phyloP scores from a whole-genome alignment of 1,284 basidiomycete species.

The Thelephora terrestris region DNA sequence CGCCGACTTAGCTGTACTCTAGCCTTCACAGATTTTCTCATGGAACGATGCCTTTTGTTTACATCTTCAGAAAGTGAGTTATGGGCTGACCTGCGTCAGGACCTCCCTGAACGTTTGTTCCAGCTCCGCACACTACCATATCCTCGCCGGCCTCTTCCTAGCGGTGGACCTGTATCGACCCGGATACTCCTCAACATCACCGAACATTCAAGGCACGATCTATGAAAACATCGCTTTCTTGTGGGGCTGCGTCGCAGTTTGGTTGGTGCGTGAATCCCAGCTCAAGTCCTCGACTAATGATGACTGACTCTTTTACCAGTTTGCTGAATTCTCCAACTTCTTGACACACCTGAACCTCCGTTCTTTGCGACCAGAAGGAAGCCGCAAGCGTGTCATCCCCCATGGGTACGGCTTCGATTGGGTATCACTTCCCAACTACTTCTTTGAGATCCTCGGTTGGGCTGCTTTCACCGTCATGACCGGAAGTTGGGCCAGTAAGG shows the following conservation, averaged over 20 bases:
- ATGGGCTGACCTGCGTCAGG: slow-evolving; percentile 3
- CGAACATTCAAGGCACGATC: slow-evolving; percentile 57
- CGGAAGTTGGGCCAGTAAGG: slow-evolving; percentile 65
- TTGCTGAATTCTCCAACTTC: slow-evolving; percentile 83
- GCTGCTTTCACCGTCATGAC: slow-evolving; percentile 70
- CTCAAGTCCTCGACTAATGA: not conserved
- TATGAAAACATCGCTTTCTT: slow-evolving; percentile 65
- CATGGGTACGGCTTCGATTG: slow-evolving; percentile 79
- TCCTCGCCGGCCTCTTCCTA: slow-evolving; percentile 73
- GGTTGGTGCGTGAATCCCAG: slow-evolving; percentile 41
- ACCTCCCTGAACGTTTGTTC: slow-evolving; percentile 3
- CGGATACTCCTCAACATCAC: slow-evolving; percentile 48
- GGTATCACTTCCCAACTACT: slow-evolving; percentile 91
- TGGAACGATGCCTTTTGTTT: slow-evolving; percentile 84
- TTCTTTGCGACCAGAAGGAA: slow-evolving; percentile 73
- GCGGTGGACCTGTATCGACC: slow-evolving; percentile 77
- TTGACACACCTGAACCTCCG: slow-evolving; percentile 78
- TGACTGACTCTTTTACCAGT: slow-evolving; percentile 32
- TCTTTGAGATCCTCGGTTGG: slow-evolving; percentile 86
- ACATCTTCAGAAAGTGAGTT: slow-evolving; percentile 85
- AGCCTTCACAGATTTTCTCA: slow-evolving; percentile 93
- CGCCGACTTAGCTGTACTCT: not conserved
- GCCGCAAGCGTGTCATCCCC: slow-evolving; percentile 77
- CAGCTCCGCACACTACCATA: slow-evolving; percentile 84
- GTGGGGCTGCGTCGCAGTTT: slow-evolving; percentile 55